Base-by-base conservation (phyloP, 75 land plant genomes). In the Adiantum capillusveneris region DNA sequence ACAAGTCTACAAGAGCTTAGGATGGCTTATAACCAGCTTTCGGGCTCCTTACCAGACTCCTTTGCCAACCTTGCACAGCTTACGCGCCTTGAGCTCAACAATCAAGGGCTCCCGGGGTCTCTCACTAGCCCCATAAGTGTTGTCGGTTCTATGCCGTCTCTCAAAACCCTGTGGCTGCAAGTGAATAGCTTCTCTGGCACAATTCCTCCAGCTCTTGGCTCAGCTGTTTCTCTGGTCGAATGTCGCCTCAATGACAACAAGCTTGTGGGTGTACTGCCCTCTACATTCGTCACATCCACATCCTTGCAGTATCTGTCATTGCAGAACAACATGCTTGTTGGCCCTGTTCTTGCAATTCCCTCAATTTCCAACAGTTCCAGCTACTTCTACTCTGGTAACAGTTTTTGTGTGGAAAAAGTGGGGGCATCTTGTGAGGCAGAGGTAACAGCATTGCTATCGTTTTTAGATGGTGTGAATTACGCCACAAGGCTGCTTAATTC, bases 141-240 rank as follows among this genome's bases (percentile, higher is more conserved):
- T 39, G 36, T 63, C 21, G 68, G 76, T 1, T 57, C 66, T 0
- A 77, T 88, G 86, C 57, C 19, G 1, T 74, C 77, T 2, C 62
- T 88, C 21, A 36, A 34, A 2, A 55, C 29, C 7, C 69, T 76
- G 6, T 86, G 90, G 90, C 74, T 89, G 6, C 86, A 86, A 61
- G 90, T 83, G n/a, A 89, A 89, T 51, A 52, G 68, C 5, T 89
- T 89, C 60, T 58, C 79, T 6, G 95, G 95, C 12, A 41, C 62
- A 6, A 86, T 89, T 44, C 95, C 95, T 0, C 64, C 51, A 13
- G 59, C 30, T 1, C 66, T 89, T 51, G 75, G 73, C 2, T 26
- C 48, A 11, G 66, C 79, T 12, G 31, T 55, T 31, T 54, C 69
- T 17, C 58, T 89, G 54, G 39, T 56, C 9, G 73, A 78, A 27